Evolutionary conservation across 768 basidiomycete genomes (phyloP), one percentile per base, ranked within the genome.

Genomic region (Trametes maxima): DNA sequence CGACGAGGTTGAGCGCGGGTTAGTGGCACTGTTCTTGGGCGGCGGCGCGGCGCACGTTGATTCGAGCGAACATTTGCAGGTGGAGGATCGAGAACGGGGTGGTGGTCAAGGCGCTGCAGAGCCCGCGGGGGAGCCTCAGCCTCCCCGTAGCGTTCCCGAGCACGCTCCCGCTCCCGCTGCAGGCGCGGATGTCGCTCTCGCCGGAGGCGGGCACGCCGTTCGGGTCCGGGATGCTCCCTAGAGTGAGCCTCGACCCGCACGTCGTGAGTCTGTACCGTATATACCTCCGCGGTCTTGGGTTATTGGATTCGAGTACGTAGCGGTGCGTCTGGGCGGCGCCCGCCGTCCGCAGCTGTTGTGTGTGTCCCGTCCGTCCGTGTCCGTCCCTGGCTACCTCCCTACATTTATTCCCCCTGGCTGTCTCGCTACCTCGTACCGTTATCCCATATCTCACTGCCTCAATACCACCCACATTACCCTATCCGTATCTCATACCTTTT

Each of bases 11-110:
- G 64, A 68, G 62, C 57, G 64, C 59, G 60, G 59, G 56, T 60
- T 65, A 49, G 67, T 63, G 36, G 64, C 65, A 56, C 55, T 68
- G 62, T 68, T 65, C 46, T 51, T 68, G 44, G 64, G 65, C 55
- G 64, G 62, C 24, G 59, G 57, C 46, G 59, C 42, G 28, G 53
- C 52, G 45, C 42, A 51, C 22, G 55, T 56, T 58, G 62, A 59
- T 43, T 17, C 46, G 50, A 47, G 56, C 36, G 57, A 24, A 24
- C 49, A 35, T 51, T 58, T 55, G 55, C 51, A 53, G 60, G 56
- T 47, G 55, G 55, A 39, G 56, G 48, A n/a, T n/a, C 17, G 33
- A 17, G 44, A 19, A 22, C 44, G 44, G 17, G 44, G 21, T 10
- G 44, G 28, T 33, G 28, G 28, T 33, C 28, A 35, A 14, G 28